These are phyloP conservation scores for Tolypocladium cylindrosporum DNA, from an alignment of 2,329 filamentous ascomycete genomes.

Conservation along the genomic window DNA sequence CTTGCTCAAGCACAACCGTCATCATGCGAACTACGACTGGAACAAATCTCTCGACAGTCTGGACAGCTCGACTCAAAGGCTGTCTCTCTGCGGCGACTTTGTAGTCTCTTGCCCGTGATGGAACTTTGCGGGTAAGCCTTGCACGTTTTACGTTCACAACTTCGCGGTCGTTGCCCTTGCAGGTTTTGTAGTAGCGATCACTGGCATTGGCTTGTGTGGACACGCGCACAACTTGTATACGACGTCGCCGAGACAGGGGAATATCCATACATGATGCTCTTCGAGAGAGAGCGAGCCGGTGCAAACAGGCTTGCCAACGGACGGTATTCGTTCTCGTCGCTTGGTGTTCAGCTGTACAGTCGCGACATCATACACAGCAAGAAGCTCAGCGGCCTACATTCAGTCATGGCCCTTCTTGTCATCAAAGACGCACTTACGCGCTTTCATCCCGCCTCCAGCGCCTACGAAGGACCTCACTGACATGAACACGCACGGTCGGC, in stretches of 20 bases:
- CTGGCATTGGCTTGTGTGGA: neutral
- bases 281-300: neutral
- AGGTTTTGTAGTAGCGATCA: neutral
- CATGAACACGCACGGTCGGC: neutral
- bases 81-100: neutral
- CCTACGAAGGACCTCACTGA: neutral
- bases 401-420: neutral
- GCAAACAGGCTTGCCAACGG: neutral
- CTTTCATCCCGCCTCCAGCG: neutral
- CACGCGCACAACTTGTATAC: neutral
- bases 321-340: neutral
- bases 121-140: neutral
- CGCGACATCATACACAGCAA: neutral
- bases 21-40: neutral
- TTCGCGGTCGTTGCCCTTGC: no score
- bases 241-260: no score
- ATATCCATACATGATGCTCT: neutral
- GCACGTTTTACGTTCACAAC: neutral
- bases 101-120: neutral
- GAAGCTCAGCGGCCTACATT: neutral
- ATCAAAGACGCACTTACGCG: neutral
- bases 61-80: neutral
- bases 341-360: neutral
- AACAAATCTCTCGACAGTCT: neutral
- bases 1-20: no score